Evolutionary conservation across 2,329 filamentous ascomycete species (phyloP).

Genomic region (Phialocephala sp.): DNA sequence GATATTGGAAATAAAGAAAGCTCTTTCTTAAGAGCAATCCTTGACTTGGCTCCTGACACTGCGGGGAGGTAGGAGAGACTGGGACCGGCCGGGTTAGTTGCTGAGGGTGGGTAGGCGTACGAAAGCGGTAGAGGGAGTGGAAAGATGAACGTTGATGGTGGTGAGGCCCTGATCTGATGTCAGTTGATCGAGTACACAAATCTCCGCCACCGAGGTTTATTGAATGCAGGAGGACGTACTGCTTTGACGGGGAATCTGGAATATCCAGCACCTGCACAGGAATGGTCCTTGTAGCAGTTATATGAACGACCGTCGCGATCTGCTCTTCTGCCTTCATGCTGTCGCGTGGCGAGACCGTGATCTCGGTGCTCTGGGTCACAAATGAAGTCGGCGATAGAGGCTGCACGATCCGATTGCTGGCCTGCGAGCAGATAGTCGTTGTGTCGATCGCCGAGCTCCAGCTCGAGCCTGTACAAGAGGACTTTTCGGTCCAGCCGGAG

Average conservation of each 20-base stretch:
- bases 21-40: not conserved
- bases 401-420: slow-evolving; percentile 44
- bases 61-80: not conserved
- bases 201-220: not conserved
- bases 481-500: slow-evolving; percentile 51
- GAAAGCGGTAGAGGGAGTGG: slow-evolving; percentile 26
- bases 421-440: slow-evolving; percentile 15
- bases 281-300: slow-evolving; percentile 39
- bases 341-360: slow-evolving; percentile 45
- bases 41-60: not conserved
- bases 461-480: slow-evolving; percentile 44
- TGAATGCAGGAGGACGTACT: slow-evolving; percentile 9
- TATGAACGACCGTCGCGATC: slow-evolving; percentile 46
- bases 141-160: slow-evolving; percentile 33
- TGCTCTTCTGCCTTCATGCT: slow-evolving; percentile 43
- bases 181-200: slow-evolving; percentile 6
- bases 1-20: not conserved
- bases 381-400: slow-evolving; percentile 50
- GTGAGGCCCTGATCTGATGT: slow-evolving; percentile 19
- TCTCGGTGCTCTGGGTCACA: slow-evolving; percentile 49
- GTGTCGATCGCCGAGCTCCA: slow-evolving; percentile 43
- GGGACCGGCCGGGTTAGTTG: not conserved
- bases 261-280: slow-evolving; percentile 31
- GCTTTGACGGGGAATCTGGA: slow-evolving; percentile 26
- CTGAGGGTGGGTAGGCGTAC: not conserved